Evolutionary conservation across 2,329 filamentous ascomycete species (phyloP).

Genomic region (Aspergillus flavus): DNA sequence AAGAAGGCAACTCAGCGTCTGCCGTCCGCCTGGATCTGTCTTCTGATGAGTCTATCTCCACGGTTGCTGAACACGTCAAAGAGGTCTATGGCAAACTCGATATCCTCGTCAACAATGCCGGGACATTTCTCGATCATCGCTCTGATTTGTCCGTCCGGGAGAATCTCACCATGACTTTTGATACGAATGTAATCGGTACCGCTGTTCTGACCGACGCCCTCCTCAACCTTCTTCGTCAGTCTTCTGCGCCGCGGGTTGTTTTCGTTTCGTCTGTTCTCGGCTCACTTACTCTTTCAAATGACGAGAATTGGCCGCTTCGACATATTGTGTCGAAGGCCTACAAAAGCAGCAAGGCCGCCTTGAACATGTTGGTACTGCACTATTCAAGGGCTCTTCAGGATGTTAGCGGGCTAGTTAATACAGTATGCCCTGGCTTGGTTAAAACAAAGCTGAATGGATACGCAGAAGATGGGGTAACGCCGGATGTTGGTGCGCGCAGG

Average conservation of each 20-base stretch:
- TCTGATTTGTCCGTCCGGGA: constrained; percentile 23
- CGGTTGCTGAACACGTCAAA: constrained; percentile 57
- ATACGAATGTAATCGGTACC: constrained; percentile 43
- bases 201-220: constrained; percentile 42
- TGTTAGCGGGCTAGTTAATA: neutral
- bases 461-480: neutral
- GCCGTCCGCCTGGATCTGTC: constrained; percentile 50
- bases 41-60: constrained; percentile 51
- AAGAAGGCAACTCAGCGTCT: constrained; percentile 11
- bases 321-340: constrained; percentile 38
- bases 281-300: constrained; percentile 31
- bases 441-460: neutral
- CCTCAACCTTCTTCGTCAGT: constrained; percentile 34
- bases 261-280: constrained; percentile 45
- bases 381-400: neutral
- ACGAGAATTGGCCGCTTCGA: constrained; percentile 32
- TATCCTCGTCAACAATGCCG: constrained; percentile 26
- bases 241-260: constrained; percentile 38
- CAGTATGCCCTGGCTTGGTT: neutral
- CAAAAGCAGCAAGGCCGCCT: constrained; percentile 46
- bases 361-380: constrained; percentile 52
- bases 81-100: constrained; percentile 51
- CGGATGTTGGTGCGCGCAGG: neutral
- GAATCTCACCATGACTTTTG: constrained; percentile 35
- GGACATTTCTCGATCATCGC: neutral